Evolutionary conservation across 805 yeast genomes (phyloP).

Genomic region (Yamadazyma tumulicola): DNA sequence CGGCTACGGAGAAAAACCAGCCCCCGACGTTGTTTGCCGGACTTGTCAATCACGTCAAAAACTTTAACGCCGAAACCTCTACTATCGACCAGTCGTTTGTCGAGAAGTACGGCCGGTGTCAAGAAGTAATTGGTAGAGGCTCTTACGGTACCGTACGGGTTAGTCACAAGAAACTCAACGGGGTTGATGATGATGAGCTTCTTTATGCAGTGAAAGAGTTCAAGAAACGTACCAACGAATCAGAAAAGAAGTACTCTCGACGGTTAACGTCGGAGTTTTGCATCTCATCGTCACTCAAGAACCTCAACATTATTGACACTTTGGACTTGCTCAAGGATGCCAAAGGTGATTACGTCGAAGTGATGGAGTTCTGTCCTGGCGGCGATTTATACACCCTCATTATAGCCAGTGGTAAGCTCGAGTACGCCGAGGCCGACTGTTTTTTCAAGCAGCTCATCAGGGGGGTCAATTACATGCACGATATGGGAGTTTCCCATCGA

Average conservation of each 20-base stretch:
- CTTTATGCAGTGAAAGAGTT: slow-evolving; percentile 88
- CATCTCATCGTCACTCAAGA: slow-evolving; percentile 74
- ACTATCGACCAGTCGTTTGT: slow-evolving; percentile 52
- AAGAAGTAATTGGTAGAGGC: slow-evolving; percentile 91
- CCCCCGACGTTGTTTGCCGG: slow-evolving; percentile 77
- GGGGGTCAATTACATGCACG: slow-evolving; percentile 86
- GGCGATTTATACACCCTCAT: slow-evolving; percentile 77
- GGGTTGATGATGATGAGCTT: slow-evolving; percentile 27
- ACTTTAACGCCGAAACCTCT: slow-evolving; percentile 12
- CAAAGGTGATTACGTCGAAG: slow-evolving; percentile 79
- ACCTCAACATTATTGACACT: slow-evolving; percentile 73
- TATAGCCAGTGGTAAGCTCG: slow-evolving; percentile 72
- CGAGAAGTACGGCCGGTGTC: slow-evolving; percentile 91
- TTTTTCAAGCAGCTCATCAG: slow-evolving; percentile 80
- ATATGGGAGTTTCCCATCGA: slow-evolving; percentile 85
- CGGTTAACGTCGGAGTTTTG: slow-evolving; percentile 80
- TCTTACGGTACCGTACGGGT: slow-evolving; percentile 92
- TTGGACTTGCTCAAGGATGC: slow-evolving; percentile 76
- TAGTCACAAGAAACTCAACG: slow-evolving; percentile 60
- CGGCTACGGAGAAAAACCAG: slow-evolving; percentile 12
- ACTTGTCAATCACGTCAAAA: slow-evolving; percentile 55
- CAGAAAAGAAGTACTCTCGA: slow-evolving; percentile 63
- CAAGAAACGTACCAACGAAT: slow-evolving; percentile 56
- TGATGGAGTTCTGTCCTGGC: slow-evolving; percentile 81
- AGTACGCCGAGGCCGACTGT: slow-evolving; percentile 84